Percentiles rank a stretch among this genome's conserved stretches.
Evolutionary conservation across 2,329 filamentous ascomycete genomes (phyloP).

Genomic region (Coniochaeta sp.): DNA sequence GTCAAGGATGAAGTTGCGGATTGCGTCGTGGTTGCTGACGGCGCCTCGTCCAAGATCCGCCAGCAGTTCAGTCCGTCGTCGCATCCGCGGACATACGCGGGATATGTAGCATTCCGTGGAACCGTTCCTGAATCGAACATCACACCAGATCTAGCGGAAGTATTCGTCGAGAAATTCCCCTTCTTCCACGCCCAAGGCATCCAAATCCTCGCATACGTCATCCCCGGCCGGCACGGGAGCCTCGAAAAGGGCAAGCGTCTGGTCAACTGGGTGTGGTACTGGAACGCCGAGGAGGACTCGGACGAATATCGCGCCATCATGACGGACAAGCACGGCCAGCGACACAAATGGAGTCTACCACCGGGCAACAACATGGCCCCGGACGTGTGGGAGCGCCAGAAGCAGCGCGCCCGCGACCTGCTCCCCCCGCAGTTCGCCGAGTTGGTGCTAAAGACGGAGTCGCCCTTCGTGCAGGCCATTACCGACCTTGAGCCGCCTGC

Average conservation of each 20-base stretch:
- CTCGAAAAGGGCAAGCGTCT: not conserved
- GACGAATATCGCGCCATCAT: not conserved
- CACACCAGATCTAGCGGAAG: not conserved
- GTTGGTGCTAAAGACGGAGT: not conserved
- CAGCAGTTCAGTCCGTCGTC: not conserved
- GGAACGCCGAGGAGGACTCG: not conserved
- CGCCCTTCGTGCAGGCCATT: slow-evolving; percentile 4
- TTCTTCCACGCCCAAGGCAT: slow-evolving; percentile 1
- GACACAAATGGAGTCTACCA: not conserved
- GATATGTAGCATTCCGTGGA: not conserved
- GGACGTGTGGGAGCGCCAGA: not conserved
- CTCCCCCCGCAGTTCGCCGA: slow-evolving; percentile 3
- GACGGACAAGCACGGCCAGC: slow-evolving; percentile 2
- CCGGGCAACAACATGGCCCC: not conserved
- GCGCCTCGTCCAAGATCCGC: not conserved
- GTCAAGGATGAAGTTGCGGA: not conserved
- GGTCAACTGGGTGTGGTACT: slow-evolving; percentile 5
- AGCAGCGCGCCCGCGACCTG: not conserved
- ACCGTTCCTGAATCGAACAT: not conserved
- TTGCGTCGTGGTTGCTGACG: slow-evolving; percentile 2
- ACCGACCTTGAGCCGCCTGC: not conserved
- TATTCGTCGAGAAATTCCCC: slow-evolving; percentile 2
- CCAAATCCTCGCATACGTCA: slow-evolving; percentile 2
- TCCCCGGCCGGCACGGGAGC: not conserved
- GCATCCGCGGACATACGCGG: not conserved